phyloP scores from a whole-genome alignment of 371 early-diverging fungal genomes.

The Syncephalis fuscata region DNA sequence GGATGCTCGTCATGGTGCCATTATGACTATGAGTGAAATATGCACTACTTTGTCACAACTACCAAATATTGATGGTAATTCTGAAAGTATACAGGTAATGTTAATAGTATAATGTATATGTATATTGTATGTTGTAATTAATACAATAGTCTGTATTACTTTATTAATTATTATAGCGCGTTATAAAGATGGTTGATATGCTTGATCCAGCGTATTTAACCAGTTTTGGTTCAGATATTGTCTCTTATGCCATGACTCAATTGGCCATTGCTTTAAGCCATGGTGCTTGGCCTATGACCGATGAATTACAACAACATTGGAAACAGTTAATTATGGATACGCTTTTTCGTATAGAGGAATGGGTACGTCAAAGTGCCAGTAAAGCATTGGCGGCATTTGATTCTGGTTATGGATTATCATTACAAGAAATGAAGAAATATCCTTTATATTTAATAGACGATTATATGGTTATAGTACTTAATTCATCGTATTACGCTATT shows the following conservation, averaged over 20 bases:
- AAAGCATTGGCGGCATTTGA: constrained; percentile 30
- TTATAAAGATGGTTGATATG: no score
- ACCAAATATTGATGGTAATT: constrained; percentile 8
- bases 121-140: no score
- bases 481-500: no score
- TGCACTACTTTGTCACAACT: constrained; percentile 29
- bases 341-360: constrained; percentile 50
- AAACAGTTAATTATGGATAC: constrained; percentile 29
- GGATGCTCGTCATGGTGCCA: constrained; percentile 55
- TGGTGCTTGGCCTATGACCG: constrained; percentile 19
- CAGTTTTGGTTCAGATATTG: constrained; percentile 42
- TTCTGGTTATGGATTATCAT: constrained; percentile 17
- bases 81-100: constrained; percentile 12
- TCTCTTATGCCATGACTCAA: constrained; percentile 27
- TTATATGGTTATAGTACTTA: no score
- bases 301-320: constrained; percentile 18
- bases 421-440: constrained; percentile 12
- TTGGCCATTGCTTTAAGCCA: constrained; percentile 27
- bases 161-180: no score
- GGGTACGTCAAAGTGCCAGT: constrained; percentile 41
- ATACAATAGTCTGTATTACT: no score
- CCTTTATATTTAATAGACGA: constrained; percentile 2
- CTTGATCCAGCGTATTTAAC: constrained; percentile 1
- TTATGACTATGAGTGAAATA: constrained; percentile 54
- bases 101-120: constrained; percentile 8